A percentile compares a stretch with the other conserved stretches of the same genome.
These are phyloP conservation scores for Amaranthus palmeri DNA, from an alignment of 148 eudicot species.

Conservation along the genomic window DNA sequence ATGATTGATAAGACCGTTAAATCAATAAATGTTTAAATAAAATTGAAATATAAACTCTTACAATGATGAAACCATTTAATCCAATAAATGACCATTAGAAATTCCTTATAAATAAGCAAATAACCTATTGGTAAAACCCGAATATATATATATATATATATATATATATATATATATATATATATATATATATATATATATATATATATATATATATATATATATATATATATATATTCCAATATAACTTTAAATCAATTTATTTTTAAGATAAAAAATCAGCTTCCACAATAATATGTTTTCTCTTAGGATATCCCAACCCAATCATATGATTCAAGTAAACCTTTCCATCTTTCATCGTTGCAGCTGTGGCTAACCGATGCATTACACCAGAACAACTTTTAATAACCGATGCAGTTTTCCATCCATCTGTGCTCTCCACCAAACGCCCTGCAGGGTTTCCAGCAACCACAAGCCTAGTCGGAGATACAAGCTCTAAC, in stretches of 20 bases:
- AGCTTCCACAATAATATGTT: slow-evolving; percentile 74
- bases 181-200: too few species aligned
- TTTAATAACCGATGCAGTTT: slow-evolving; percentile 46
- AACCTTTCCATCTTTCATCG: slow-evolving; percentile 73
- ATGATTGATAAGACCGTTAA: too few species aligned
- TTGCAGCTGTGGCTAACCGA: slow-evolving; percentile 56
- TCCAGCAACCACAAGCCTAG: slow-evolving; percentile 69
- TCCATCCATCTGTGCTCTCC: slow-evolving; percentile 73
- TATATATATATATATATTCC: neutral
- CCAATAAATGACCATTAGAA: too few species aligned
- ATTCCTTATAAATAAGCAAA: neutral
- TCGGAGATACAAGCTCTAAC: slow-evolving; percentile 60
- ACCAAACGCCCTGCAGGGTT: slow-evolving; percentile 50
- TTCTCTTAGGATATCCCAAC: slow-evolving; percentile 74
- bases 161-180: too few species aligned
- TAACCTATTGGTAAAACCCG: neutral
- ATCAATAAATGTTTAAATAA: too few species aligned
- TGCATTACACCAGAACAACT: slow-evolving; percentile 45
- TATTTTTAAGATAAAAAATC: slow-evolving; percentile 30
- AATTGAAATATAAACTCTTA: too few species aligned
- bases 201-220: too few species aligned
- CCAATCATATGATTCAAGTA: slow-evolving; percentile 69
- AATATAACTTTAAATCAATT: neutral
- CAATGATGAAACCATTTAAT: too few species aligned
- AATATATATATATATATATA: neutral